phyloP scores from a whole-genome alignment of 2,329 filamentous ascomycete genomes.

The Beauveria brongniartii region DNA sequence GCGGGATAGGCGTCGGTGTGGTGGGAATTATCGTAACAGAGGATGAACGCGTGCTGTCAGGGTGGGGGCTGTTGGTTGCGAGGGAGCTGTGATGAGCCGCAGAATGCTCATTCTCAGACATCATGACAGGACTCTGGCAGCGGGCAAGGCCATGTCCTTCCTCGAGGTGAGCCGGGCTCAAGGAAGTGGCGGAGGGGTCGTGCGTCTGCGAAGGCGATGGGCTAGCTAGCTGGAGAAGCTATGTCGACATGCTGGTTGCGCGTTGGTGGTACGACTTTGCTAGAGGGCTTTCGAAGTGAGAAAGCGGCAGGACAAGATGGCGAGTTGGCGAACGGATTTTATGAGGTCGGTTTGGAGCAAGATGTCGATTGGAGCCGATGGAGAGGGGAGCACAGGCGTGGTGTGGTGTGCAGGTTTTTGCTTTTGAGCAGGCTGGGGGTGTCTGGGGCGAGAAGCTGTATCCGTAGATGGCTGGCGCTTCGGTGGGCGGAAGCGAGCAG shows the following conservation, averaged over 20 bases:
- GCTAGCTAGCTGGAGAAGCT: conserved; percentile 4
- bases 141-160: conserved; percentile 10
- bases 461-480: not conserved
- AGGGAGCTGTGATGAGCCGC: not conserved
- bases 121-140: conserved; percentile 1
- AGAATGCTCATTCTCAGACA: conserved; percentile 4
- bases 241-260: conserved; percentile 7
- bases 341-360: not conserved
- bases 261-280: not conserved
- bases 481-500: not conserved
- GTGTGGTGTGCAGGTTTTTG: conserved; percentile 2
- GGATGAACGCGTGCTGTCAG: conserved; percentile 5
- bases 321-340: not conserved
- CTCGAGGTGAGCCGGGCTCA: conserved; percentile 9
- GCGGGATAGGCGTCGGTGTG: not conserved
- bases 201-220: conserved; percentile 2
- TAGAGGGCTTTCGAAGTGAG: not conserved
- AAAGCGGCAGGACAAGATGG: not conserved
- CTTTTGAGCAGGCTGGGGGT: conserved; percentile 4
- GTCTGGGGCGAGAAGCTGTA: conserved; percentile 6
- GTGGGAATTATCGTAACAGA: conserved; percentile 6
- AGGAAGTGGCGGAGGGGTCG: conserved; percentile 7
- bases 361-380: not conserved
- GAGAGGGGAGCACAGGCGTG: not conserved
- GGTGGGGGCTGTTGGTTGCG: not conserved